Conservation (phyloP, 495 filamentous ascomycete genomes). For the Penicillium malachiteum region DNA sequence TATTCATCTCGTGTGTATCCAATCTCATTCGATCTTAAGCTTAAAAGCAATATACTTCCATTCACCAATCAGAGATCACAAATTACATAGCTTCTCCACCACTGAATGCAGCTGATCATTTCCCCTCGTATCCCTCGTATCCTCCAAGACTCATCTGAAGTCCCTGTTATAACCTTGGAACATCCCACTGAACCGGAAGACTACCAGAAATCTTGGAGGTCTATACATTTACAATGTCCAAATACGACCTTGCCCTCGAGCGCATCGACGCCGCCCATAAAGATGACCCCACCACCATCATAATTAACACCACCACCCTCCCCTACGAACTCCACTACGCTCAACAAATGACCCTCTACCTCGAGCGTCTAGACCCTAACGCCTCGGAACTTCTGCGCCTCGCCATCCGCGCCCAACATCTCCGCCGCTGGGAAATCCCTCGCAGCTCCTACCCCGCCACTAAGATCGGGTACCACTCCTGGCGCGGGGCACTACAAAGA, state of each 20-base stretch:
- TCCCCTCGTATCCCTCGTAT: too few relatives aligned
- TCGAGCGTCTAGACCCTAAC: constrained; percentile 50
- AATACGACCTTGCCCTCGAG: constrained; percentile 50
- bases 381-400: constrained; percentile 65
- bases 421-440: constrained; percentile 77
- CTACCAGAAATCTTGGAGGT: too few relatives aligned
- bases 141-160: too few relatives aligned
- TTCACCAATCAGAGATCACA: too few relatives aligned
- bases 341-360: constrained; percentile 70
- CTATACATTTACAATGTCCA: constrained; percentile 18
- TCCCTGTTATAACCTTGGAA: too few relatives aligned
- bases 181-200: too few relatives aligned
- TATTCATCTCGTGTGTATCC: too few relatives aligned
- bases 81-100: too few relatives aligned
- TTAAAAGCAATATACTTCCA: too few relatives aligned
- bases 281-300: constrained; percentile 58
- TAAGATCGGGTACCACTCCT: constrained; percentile 69
- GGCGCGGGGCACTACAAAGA: constrained; percentile 70
- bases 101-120: too few relatives aligned
- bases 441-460: constrained; percentile 66
- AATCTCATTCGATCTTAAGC: too few relatives aligned
- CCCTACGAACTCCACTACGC: constrained; percentile 83
- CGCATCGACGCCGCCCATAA: constrained; percentile 73
- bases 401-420: constrained; percentile 79
- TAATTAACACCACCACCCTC: constrained; percentile 17